Evolutionary conservation across 257 asterid species (phyloP), one percentile per base, ranked within the genome.

Genomic region (Petunia axillaris): DNA sequence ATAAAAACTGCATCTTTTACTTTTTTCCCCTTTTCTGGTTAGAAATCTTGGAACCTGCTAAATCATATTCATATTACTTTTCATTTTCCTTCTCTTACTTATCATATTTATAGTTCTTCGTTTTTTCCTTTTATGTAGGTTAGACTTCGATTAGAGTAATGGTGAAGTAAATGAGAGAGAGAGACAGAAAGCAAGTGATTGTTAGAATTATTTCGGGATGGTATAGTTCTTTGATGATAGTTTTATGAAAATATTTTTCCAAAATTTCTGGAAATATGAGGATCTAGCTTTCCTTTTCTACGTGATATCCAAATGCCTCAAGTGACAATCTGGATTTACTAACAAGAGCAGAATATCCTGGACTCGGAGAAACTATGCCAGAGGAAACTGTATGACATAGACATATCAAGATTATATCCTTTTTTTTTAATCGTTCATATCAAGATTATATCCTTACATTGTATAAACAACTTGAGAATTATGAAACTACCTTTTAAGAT

Each of bases 401-500:
- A 25, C 59, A 0, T 4, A 71, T 48, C 11, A 48, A 71, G 77
- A 50, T 71, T 48, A 71, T 48, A 11, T 25, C 25, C 25, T 25
- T 25, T 25, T 25, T 25, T 25, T 25, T 25, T 25, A 25, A 25
- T 25, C 25, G 25, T 25, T 25, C 59, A 0, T 4, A 71, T 48
- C 11, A 48, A 71, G 77, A 50, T 71, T 48, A 71, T 48, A 11
- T 25, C 25, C 25, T 48, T 43, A 71, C 60, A 48, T 14, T 48
- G 60, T 46, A 48, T 55, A 46, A 25, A 55, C 38, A 78, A 15
- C 64, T 44, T 54, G 64, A 50, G 46, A 73, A 39, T 63, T 46
- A 55, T 64, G 43, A 80, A 81, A 64, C 40, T 89, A 94, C 98
- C 98, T 90, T 89, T 94, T 93, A 77, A 94, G 89, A 73, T 87